Percentiles rank a stretch among this genome's conserved stretches.
These are phyloP conservation scores for Lachnellula suecica DNA, from an alignment of 2,329 filamentous ascomycete genomes.

Conservation along the genomic window DNA sequence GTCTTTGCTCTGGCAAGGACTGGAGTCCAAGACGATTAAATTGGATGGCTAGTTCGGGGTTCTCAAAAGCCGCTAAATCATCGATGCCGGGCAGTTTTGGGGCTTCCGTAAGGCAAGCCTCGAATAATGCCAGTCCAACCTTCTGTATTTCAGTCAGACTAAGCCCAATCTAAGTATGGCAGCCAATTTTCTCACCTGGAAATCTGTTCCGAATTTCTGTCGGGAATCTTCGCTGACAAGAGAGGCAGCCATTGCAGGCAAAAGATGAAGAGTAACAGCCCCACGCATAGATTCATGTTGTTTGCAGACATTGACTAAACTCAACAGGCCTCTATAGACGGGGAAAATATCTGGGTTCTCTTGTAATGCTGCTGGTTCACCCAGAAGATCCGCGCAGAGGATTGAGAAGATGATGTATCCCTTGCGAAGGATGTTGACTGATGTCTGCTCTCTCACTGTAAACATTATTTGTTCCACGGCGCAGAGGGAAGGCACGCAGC, in stretches of 20 bases:
- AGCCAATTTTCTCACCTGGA: constrained; percentile 19
- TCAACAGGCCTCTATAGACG: neutral
- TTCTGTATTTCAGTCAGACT: constrained; percentile 19
- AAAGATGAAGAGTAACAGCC: constrained; percentile 20
- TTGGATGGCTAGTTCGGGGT: constrained; percentile 21
- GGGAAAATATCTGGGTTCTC: neutral
- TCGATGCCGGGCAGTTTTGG: neutral
- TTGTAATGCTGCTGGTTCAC: constrained; percentile 13
- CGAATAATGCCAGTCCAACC: constrained; percentile 16
- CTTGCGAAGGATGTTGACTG: constrained; percentile 29
- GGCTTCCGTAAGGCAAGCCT: constrained; percentile 15
- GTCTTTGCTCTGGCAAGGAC: neutral
- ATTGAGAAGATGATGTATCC: constrained; percentile 28
- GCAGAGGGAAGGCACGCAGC: constrained; percentile 13
- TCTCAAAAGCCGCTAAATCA: constrained; percentile 19
- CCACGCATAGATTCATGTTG: constrained; percentile 23
- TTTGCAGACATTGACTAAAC: constrained; percentile 22
- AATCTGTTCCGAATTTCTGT: constrained; percentile 20
- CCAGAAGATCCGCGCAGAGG: constrained; percentile 27
- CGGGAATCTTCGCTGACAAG: constrained; percentile 8
- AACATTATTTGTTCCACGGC: constrained; percentile 25
- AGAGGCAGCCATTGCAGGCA: constrained; percentile 20
- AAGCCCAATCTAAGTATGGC: neutral
- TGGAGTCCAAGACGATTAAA: constrained; percentile 22
- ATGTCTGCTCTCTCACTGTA: constrained; percentile 14